These are phyloP conservation scores for Gossypium davidsonii DNA, from an alignment of 441 rosid genomes.

Conservation along the genomic window DNA sequence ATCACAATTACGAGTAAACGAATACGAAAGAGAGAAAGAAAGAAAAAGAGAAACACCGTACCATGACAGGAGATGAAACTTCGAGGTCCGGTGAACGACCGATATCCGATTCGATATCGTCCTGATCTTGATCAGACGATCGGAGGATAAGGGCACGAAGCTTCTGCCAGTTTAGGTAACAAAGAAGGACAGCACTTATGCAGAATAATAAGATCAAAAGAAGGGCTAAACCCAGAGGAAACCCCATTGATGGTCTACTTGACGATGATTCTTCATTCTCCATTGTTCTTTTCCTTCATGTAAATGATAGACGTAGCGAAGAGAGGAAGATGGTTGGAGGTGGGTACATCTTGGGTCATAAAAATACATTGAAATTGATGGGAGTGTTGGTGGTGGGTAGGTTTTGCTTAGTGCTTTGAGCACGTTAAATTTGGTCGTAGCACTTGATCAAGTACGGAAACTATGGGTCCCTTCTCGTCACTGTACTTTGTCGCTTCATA, in stretches of 20 bases:
- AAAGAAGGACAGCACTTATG: conserved; percentile 28
- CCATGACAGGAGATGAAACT: conserved; percentile 16
- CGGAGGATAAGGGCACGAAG: conserved; percentile 16
- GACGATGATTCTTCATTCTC: conserved; percentile 18
- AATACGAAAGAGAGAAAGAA: background rate
- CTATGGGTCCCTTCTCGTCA: background rate
- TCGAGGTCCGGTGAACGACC: background rate
- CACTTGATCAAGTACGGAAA: conserved; percentile 3
- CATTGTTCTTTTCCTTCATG: conserved; percentile 9
- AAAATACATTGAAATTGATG: background rate
- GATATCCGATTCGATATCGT: background rate
- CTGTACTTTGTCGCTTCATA: background rate
- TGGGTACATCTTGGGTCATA: background rate
- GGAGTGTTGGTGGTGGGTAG: background rate
- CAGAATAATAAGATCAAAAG: conserved; percentile 26
- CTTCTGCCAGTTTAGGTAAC: conserved; percentile 40
- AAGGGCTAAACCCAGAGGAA: conserved; percentile 41
- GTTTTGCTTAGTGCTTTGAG: background rate
- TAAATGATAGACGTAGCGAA: background rate
- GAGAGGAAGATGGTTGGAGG: background rate
- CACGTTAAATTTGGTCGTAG: background rate
- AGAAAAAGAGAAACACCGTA: conserved; percentile 14
- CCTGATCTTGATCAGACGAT: background rate
- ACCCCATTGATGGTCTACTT: conserved; percentile 30
- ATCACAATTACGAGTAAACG: background rate